phyloP scores from a whole-genome alignment of 1,139 yeast species.

The Martiniozyma asiatica region DNA sequence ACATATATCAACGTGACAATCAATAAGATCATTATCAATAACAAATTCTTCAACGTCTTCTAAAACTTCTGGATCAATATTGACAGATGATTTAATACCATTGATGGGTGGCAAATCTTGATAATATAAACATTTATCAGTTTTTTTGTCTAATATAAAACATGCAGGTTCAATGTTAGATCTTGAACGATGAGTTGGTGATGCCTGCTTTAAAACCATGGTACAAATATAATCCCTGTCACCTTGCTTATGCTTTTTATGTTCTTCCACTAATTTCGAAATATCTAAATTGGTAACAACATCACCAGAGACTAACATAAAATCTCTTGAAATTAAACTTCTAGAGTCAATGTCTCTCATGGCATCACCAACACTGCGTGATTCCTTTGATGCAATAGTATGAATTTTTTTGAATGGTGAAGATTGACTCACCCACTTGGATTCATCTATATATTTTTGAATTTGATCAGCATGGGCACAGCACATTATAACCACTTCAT shows the following conservation, averaged over 20 bases:
- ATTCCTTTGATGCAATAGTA: conserved; percentile 76
- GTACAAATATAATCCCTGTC: conserved; percentile 91
- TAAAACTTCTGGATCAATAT: conserved; percentile 74
- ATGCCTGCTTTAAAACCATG: conserved; percentile 81
- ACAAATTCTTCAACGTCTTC: conserved; percentile 69
- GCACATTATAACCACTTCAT: conserved; percentile 83
- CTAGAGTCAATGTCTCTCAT: conserved; percentile 90
- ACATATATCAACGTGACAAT: conserved; percentile 93
- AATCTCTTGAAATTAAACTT: conserved; percentile 82
- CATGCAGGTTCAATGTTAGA: conserved; percentile 73
- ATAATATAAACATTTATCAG: conserved; percentile 71
- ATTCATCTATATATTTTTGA: conserved; percentile 66
- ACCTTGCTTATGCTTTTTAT: conserved; percentile 51
- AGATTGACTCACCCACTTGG: conserved; percentile 65
- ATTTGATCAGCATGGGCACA: conserved; percentile 85
- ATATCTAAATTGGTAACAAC: conserved; percentile 86
- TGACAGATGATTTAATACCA: conserved; percentile 33
- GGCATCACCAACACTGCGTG: conserved; percentile 91
- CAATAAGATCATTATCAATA: conserved; percentile 83
- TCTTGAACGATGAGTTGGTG: conserved; percentile 77
- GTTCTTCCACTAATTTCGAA: conserved; percentile 58
- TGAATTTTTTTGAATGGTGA: conserved; percentile 70
- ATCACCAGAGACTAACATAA: conserved; percentile 83
- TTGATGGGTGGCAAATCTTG: conserved; percentile 61
- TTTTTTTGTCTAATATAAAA: conserved; percentile 63